These are phyloP conservation scores for Apiotrichum siamense DNA, from an alignment of 1,284 basidiomycete genomes.

Conservation along the genomic window DNA sequence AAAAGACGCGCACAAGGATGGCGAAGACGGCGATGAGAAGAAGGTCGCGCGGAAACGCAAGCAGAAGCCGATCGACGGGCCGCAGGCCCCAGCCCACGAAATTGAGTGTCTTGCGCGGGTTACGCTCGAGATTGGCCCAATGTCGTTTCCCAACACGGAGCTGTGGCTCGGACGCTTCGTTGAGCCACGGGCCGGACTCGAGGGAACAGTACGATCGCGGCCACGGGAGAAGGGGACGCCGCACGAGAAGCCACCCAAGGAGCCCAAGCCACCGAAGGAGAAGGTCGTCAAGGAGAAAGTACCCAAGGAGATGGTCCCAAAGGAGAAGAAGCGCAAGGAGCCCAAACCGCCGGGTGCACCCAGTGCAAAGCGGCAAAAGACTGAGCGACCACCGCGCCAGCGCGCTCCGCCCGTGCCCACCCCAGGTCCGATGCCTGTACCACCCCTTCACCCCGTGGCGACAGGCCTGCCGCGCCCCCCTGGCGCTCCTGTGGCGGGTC, in stretches of 20 bases:
- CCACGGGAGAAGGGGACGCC: not conserved
- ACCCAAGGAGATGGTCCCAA: constrained; percentile 1
- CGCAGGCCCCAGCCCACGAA: constrained; percentile 38
- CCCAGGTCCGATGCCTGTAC: not conserved
- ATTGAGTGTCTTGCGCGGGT: constrained; percentile 41
- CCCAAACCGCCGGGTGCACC: not conserved
- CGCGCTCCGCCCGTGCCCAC: not conserved
- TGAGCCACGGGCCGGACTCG: constrained; percentile 18
- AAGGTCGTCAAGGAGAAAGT: not conserved
- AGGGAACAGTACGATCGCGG: constrained; percentile 7
- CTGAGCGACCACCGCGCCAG: not conserved
- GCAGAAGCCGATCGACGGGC: constrained; percentile 13
- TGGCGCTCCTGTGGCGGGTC: not conserved
- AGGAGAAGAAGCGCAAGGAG: constrained; percentile 8
- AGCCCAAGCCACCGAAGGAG: not conserved
- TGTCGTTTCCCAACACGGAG: constrained; percentile 38
- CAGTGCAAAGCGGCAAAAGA: constrained; percentile 3
- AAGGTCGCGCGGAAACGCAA: constrained; percentile 9
- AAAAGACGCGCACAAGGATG: not conserved
- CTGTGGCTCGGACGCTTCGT: constrained; percentile 44
- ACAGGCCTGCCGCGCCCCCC: not conserved
- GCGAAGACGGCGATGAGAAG: constrained; percentile 2
- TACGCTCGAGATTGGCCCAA: constrained; percentile 35
- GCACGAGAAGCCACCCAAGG: constrained; percentile 1
- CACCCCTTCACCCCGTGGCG: not conserved